These are phyloP conservation scores for Saussurea involucrata DNA, from an alignment of 129 eudicot species.

Conservation along the genomic window DNA sequence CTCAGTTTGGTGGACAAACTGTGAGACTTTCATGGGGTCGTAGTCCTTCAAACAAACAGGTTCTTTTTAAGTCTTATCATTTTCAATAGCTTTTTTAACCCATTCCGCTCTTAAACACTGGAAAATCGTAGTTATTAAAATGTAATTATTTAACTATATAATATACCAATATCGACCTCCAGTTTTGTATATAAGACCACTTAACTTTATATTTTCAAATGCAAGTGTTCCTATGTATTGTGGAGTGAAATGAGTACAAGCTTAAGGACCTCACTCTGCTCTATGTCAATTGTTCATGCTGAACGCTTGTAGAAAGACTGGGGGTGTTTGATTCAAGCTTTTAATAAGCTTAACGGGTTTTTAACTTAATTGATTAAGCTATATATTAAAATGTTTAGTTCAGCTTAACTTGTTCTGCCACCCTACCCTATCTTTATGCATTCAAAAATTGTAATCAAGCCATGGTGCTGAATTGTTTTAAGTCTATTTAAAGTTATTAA, in stretches of 20 bases:
- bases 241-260: background rate
- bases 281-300: background rate
- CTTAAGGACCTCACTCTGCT: background rate
- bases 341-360: background rate
- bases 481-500: too few species aligned
- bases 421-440: background rate
- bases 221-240: background rate
- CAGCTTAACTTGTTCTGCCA: background rate
- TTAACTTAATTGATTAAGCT: background rate
- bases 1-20: constrained; percentile 61
- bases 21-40: constrained; percentile 92
- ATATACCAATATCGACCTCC: background rate
- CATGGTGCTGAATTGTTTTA: background rate
- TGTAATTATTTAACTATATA: background rate
- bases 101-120: too few species aligned
- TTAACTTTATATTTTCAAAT: background rate
- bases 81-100: background rate
- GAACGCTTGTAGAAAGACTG: background rate
- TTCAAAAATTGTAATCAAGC: background rate
- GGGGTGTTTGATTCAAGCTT: background rate
- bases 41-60: constrained; percentile 74
- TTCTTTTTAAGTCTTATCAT: background rate
- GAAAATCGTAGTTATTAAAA: too few species aligned
- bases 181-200: background rate
- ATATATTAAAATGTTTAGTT: too few species aligned